A percentile compares a stretch with the other conserved stretches of the same genome.
Conservation (phyloP, 2,329 filamentous ascomycete genomes). For the Akanthomyces muscarius region DNA sequence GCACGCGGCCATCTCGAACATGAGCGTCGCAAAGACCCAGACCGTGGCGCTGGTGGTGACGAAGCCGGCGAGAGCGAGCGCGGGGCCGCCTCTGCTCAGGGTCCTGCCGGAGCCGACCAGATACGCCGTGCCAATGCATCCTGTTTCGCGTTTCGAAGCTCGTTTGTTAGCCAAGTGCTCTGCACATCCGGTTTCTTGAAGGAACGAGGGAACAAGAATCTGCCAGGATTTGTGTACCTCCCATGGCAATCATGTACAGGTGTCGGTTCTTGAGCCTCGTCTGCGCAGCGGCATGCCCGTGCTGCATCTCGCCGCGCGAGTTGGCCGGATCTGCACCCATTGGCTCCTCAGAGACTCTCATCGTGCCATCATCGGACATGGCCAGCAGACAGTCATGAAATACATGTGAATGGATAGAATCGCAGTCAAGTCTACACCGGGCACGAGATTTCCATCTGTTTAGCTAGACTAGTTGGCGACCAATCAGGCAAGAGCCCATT, state of each 20-base stretch:
- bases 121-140: slow-evolving; percentile 8
- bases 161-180: not conserved
- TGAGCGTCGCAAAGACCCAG: not conserved
- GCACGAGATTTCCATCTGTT: too few species aligned
- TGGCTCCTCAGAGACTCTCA: not conserved
- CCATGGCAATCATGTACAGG: slow-evolving; percentile 16
- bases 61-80: slow-evolving; percentile 4
- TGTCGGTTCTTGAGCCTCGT: slow-evolving; percentile 7
- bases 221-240: not conserved
- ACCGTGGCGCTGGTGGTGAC: not conserved
- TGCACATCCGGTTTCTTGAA: not conserved
- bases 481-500: too few species aligned
- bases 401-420: too few species aligned
- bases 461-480: too few species aligned
- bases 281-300: not conserved
- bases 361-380: not conserved
- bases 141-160: not conserved
- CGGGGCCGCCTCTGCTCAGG: slow-evolving; percentile 10
- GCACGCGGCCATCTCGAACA: slow-evolving; percentile 2
- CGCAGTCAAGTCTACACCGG: too few species aligned
- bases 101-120: slow-evolving; percentile 10
- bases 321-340: too few species aligned
- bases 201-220: too few species aligned
- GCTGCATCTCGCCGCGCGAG: not conserved
- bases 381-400: too few species aligned